These are phyloP conservation scores for Ganoderma sinense DNA, from an alignment of 1,284 basidiomycete genomes.

Conservation along the genomic window DNA sequence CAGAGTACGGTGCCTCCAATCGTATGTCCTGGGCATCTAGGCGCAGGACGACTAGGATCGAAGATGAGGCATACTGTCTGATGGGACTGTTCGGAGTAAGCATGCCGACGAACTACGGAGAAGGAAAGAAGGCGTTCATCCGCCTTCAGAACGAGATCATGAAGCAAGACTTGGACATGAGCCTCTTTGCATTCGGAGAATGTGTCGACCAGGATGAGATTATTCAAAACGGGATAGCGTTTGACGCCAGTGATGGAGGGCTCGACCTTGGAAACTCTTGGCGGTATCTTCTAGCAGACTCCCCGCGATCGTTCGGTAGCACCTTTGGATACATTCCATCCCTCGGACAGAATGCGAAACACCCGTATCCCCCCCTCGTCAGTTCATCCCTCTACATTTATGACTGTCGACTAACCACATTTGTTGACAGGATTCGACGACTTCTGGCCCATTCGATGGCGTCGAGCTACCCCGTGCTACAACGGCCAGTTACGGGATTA, in stretches of 20 bases:
- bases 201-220: neutral
- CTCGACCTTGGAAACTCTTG: neutral
- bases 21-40: constrained; percentile 11
- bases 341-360: neutral
- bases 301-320: neutral
- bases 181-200: constrained; percentile 6
- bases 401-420: neutral
- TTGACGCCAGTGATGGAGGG: neutral
- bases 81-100: constrained; percentile 8
- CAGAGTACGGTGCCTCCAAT: neutral
- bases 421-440: neutral
- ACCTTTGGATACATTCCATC: neutral
- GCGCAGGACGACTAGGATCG: constrained; percentile 2
- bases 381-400: neutral
- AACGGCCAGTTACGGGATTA: neutral
- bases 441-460: neutral
- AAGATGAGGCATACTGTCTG: constrained; percentile 12
- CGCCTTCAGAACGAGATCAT: constrained; percentile 13
- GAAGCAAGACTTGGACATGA: constrained; percentile 5
- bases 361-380: neutral
- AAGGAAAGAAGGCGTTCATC: constrained; percentile 4
- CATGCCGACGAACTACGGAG: constrained; percentile 16
- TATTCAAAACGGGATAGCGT: neutral
- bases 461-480: neutral
- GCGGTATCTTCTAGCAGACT: neutral